phyloP scores from a whole-genome alignment of 140 eudicot genomes.

The Erigeron philadelphicus region DNA sequence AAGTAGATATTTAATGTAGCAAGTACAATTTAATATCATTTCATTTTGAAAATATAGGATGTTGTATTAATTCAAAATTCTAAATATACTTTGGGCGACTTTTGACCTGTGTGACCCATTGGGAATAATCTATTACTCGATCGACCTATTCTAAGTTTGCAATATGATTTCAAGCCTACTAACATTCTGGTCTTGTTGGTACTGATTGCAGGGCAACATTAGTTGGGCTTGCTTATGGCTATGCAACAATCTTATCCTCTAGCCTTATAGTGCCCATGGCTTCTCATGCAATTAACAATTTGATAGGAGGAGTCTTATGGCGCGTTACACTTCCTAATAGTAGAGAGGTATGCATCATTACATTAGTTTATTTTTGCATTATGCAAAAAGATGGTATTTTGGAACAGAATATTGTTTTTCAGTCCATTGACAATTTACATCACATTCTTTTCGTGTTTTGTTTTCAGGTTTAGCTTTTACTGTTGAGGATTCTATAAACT shows the following conservation, averaged over 20 bases:
- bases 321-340: slow-evolving; percentile 44
- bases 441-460: background rate
- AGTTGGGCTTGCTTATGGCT: slow-evolving; percentile 82
- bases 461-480: background rate
- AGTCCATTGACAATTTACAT: background rate
- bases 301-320: slow-evolving; percentile 77
- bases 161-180: background rate
- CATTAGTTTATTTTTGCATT: background rate
- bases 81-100: background rate
- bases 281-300: slow-evolving; percentile 74
- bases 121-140: background rate
- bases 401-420: background rate
- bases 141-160: background rate
- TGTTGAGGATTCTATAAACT: background rate
- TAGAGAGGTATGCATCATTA: slow-evolving; percentile 16
- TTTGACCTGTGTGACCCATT: background rate
- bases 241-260: slow-evolving; percentile 64
- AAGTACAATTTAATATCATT: too few species aligned
- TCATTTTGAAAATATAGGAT: background rate
- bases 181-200: background rate
- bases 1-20: too few species aligned
- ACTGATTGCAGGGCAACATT: slow-evolving; percentile 62
- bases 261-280: slow-evolving; percentile 88
- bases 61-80: background rate
- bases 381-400: background rate